A percentile compares a stretch with the other conserved stretches of the same genome.
Evolutionary conservation across 2,329 filamentous ascomycete genomes (phyloP).

Genomic region (Claviceps maximensis): DNA sequence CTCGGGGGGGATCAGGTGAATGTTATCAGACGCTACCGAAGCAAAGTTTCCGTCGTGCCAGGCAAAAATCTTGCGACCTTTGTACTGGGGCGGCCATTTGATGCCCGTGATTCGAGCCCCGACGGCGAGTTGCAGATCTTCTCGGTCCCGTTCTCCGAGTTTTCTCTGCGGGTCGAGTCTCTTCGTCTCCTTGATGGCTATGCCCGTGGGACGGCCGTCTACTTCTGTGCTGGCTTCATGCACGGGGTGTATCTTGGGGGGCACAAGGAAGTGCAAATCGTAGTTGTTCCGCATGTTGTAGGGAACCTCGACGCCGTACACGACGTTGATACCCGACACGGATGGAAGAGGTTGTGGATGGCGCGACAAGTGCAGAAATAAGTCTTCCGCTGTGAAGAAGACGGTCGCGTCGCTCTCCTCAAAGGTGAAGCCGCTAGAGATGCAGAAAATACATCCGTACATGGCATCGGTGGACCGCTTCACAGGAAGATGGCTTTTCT

Average conservation of each 20-base stretch:
- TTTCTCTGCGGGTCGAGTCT: constrained; percentile 30
- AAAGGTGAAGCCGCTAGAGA: constrained; percentile 32
- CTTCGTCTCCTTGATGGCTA: constrained; percentile 33
- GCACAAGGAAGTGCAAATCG: constrained; percentile 35
- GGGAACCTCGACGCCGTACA: constrained; percentile 31
- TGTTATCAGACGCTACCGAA: constrained; percentile 33
- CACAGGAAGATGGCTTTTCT: constrained; percentile 40
- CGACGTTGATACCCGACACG: constrained; percentile 33
- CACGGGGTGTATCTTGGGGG: constrained; percentile 27
- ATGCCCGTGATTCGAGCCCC: constrained; percentile 38
- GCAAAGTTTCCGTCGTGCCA: constrained; percentile 41
- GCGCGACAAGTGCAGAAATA: constrained; percentile 39
- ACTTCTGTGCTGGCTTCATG: constrained; percentile 27
- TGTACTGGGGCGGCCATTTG: constrained; percentile 36
- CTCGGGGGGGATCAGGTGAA: constrained; percentile 35
- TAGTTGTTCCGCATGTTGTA: constrained; percentile 32
- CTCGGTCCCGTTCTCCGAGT: constrained; percentile 26
- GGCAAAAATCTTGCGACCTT: constrained; percentile 41
- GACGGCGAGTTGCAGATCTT: constrained; percentile 31
- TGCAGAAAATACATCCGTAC: constrained; percentile 42
- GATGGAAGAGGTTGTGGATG: constrained; percentile 39
- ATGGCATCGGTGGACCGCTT: constrained; percentile 37
- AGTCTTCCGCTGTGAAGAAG: constrained; percentile 38
- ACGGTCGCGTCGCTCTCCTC: constrained; percentile 44
- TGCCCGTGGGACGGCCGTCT: constrained; percentile 28